Evolutionary conservation across 2,329 filamentous ascomycete genomes (phyloP), one percentile per base, ranked within the genome.

Genomic region (Graphium sp.): DNA sequence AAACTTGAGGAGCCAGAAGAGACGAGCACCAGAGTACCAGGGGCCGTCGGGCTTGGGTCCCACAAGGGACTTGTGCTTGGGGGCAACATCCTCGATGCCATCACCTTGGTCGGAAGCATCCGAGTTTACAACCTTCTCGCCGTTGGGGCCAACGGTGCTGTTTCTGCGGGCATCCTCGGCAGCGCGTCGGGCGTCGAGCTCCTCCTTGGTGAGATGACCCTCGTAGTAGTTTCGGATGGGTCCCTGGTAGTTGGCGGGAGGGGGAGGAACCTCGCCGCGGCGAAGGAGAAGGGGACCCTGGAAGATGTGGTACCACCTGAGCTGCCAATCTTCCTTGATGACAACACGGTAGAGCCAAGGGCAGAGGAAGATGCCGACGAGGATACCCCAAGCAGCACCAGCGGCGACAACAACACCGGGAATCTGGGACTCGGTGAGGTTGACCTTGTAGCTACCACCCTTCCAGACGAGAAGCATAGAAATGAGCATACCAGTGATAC

Each of bases 391-490:
- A 16, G 35, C 64, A 13, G 52, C 56, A 33, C 63, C 63, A 14
- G 60, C 50, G 22, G 59, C 65, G 19, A 74, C 46, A 18, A 69
- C 67, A 30, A 64, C 57, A 31, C 64, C 65, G 11, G 56, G 56
- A 16, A 68, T 54, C 39, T 62, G 50, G 5, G 46, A 46, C 15
- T 60, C 54, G 22, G 49, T 59, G 20, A 74, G 52, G 7, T 55
- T 52, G 34, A 71, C 44, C 26, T 47, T 40, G 40, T 57, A 58
- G 35, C 42, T 45, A 22, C 53, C 58, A 20, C 58, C 60, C 46
- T 62, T 62, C 58, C 56, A 63, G 36, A 76, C 58, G 32, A 79
- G 66, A 34, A 77, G 64, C 43, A 79, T 66, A 39, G 57, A 55
- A 10, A 72, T 51, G 8, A 72, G 56, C 12, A 55, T 55, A 10